These are phyloP conservation scores for Fusarium pseudoanthophilum DNA, from an alignment of 2,329 filamentous ascomycete species.

Conservation along the genomic window DNA sequence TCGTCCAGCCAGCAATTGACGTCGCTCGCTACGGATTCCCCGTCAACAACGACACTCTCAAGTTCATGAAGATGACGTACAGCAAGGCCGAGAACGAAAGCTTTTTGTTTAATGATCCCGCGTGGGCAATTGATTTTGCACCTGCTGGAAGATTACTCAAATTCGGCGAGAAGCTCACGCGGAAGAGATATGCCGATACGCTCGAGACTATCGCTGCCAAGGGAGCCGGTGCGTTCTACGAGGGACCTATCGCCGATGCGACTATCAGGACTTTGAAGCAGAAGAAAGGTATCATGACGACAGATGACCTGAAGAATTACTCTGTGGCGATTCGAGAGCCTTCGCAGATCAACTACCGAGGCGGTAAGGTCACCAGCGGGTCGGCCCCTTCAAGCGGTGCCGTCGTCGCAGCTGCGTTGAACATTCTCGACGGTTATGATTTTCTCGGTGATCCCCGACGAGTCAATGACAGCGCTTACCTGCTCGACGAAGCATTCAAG, in stretches of 20 bases:
- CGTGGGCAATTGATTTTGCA: slow-evolving; percentile 87
- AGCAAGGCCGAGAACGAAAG: slow-evolving; percentile 54
- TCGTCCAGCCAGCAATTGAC: slow-evolving; percentile 76
- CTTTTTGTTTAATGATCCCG: slow-evolving; percentile 76
- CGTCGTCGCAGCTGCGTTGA: slow-evolving; percentile 78
- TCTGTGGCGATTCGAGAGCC: slow-evolving; percentile 71
- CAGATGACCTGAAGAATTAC: slow-evolving; percentile 78
- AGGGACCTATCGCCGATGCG: slow-evolving; percentile 73
- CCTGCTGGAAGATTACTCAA: slow-evolving; percentile 74
- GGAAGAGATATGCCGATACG: slow-evolving; percentile 78
- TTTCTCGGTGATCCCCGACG: slow-evolving; percentile 67
- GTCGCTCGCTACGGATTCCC: slow-evolving; percentile 78
- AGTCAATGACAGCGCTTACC: slow-evolving; percentile 74
- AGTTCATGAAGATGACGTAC: slow-evolving; percentile 69
- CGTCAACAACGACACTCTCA: slow-evolving; percentile 76
- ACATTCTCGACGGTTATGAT: slow-evolving; percentile 77
- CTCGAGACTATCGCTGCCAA: slow-evolving; percentile 74
- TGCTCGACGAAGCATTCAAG: slow-evolving; percentile 83
- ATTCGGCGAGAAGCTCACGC: slow-evolving; percentile 78
- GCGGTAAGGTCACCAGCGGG: slow-evolving; percentile 73
- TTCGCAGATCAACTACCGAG: slow-evolving; percentile 71
- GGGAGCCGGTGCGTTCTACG: slow-evolving; percentile 77
- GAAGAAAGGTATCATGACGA: slow-evolving; percentile 79
- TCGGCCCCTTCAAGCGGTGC: slow-evolving; percentile 79
- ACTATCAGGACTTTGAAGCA: slow-evolving; percentile 73